A percentile compares a stretch with the other conserved stretches of the same genome.
Evolutionary conservation across 225 moss, liverwort and hornwort genomes (phyloP).

Genomic region (Pleurozium schreberi): DNA sequence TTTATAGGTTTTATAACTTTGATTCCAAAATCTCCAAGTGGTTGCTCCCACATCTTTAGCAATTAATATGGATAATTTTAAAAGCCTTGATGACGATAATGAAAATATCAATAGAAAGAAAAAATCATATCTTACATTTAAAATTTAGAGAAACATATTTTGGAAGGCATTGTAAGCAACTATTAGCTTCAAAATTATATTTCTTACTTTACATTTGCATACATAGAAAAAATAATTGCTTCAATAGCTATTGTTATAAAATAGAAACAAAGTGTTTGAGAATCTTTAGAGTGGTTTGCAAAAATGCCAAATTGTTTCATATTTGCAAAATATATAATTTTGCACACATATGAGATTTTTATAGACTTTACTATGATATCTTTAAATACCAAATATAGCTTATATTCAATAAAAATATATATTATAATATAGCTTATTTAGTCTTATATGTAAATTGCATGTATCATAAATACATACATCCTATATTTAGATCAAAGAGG

Average conservation of each 20-base stretch:
- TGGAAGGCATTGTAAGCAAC: neutral
- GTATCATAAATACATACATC: neutral
- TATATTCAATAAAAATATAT: neutral
- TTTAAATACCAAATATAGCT: no score
- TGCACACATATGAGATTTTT: neutral
- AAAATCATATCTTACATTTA: neutral
- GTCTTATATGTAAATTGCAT: no score
- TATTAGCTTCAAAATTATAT: neutral
- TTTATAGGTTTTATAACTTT: rapidly evolving
- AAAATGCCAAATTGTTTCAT: no score
- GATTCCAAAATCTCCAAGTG: neutral
- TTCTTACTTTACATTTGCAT: neutral
- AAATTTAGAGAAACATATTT: neutral
- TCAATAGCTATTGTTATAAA: no score
- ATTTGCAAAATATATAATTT: neutral
- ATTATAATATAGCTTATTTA: no score
- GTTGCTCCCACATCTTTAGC: rapidly evolving
- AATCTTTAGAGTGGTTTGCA: no score
- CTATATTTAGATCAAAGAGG: neutral
- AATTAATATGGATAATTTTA: neutral
- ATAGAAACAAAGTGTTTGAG: no score
- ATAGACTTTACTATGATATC: neutral
- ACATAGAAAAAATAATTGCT: neutral
- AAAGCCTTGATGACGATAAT: no score
- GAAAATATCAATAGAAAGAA: neutral